Base-by-base conservation (phyloP, 2,329 filamentous ascomycete species). In the Sordariomycetes sp. region DNA sequence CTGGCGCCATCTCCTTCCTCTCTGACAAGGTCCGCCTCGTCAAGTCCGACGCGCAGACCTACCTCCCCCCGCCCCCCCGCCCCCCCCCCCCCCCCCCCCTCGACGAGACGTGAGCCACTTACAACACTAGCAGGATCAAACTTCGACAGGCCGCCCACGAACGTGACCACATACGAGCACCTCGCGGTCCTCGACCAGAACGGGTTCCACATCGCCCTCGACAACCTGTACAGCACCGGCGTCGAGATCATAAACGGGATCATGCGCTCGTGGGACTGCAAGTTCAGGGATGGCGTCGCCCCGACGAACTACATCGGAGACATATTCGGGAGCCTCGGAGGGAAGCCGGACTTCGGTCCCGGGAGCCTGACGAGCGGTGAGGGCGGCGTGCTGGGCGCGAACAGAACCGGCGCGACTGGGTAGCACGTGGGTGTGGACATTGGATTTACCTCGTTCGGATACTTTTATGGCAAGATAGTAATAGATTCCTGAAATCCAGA, bases 261-360 rank as follows among this genome's bases (percentile, higher is more conserved):
- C 58, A 59, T 88, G 13, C 59, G 66, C 0, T 75, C 72, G 3
- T 90, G 86, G 86, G 70, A 83, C 48, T 66, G 66, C 15, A 82
- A 71, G 0, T 89, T 84, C 62, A 68, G 72, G 39, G 61, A 65
- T 1, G 86, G 86, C 2, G 68, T 89, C 45, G 65, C 71, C 60
- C 70, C 84, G 0, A 70, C 65, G 1, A 88, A 88, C 63, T 89
- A 89, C 63, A 70, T 89, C 42, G 85, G 85, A 6, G 85, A 88
- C 64, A 84, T 89, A 57, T 84, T 88, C 62, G 86, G 84, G 15
- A 84, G 79, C 10, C 69, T 89, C 3, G 85, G 84, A 1, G 85
- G 54, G 17, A 36, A 50, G n/a, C 54, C 54, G 8, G 54, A 56
- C 25, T 56, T 56, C 17, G 54, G 54, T 4, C 54, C 54, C 8